phyloP scores from a whole-genome alignment of 2,329 filamentous ascomycete species.

The Microthyrium microscopicum region DNA sequence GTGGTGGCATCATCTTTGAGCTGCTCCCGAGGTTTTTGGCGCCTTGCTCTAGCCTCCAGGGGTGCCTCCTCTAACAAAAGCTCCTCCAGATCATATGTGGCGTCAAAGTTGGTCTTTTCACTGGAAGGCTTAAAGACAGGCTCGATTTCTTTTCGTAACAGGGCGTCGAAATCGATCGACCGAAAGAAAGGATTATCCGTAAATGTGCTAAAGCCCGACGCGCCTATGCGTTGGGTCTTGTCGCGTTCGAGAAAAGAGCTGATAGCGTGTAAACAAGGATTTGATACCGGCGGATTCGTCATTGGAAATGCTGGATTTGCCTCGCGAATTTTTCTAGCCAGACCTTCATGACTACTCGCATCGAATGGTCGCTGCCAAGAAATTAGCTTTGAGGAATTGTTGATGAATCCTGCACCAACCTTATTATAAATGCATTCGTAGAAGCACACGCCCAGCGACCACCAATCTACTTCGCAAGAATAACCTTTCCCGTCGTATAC shows the following conservation, averaged over 20 bases:
- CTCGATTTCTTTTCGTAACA: slow-evolving; percentile 76
- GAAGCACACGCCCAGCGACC: slow-evolving; percentile 94
- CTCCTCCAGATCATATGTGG: slow-evolving; percentile 93
- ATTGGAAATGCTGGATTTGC: slow-evolving; percentile 78
- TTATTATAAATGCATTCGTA: slow-evolving; percentile 99
- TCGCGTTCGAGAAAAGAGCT: slow-evolving; percentile 68
- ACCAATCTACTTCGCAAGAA: slow-evolving; percentile 86
- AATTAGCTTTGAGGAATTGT: background rate
- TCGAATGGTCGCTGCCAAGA: slow-evolving; percentile 88
- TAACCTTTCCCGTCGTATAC: slow-evolving; percentile 88
- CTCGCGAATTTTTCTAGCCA: slow-evolving; percentile 66
- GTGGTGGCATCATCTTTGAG: slow-evolving; percentile 88
- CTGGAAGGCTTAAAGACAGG: slow-evolving; percentile 87
- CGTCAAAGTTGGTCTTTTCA: slow-evolving; percentile 98
- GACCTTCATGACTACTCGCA: slow-evolving; percentile 64
- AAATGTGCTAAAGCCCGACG: slow-evolving; percentile 66
- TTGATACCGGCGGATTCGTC: slow-evolving; percentile 76
- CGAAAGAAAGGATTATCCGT: slow-evolving; percentile 81
- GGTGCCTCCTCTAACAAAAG: slow-evolving; percentile 86
- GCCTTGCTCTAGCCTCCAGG: slow-evolving; percentile 74
- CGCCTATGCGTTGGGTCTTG: slow-evolving; percentile 66
- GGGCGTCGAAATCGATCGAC: slow-evolving; percentile 62
- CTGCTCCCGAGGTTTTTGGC: slow-evolving; percentile 84
- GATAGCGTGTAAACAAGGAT: slow-evolving; percentile 79
- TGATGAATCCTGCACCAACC: slow-evolving; percentile 43